Percentiles rank a stretch among this genome's conserved stretches.
These are phyloP conservation scores for Geranium brycei DNA, from an alignment of 345 rosid species.

Conservation along the genomic window DNA sequence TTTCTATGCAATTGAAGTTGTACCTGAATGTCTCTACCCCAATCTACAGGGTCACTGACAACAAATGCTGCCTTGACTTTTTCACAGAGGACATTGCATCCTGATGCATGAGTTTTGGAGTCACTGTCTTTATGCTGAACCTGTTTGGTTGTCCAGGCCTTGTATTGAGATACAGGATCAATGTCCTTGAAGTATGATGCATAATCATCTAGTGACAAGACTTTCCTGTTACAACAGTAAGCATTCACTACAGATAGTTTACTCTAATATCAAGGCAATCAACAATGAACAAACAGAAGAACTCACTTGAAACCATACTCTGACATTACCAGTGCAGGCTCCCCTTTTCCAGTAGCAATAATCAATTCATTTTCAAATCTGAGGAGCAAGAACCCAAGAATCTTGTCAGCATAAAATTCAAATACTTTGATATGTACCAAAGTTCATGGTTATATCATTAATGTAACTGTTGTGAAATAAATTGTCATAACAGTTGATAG, in stretches of 20 bases:
- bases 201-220: constrained; percentile 58
- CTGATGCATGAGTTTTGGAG: constrained; percentile 10
- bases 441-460: not conserved
- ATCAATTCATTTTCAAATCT: constrained; percentile 62
- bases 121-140: constrained; percentile 10
- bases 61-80: constrained; percentile 71
- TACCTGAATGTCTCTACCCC: constrained; percentile 95
- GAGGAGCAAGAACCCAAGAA: not conserved
- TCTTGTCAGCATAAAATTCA: not conserved
- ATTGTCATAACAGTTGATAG: not conserved
- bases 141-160: constrained; percentile 33
- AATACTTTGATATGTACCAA: not conserved
- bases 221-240: constrained; percentile 42
- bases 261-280: not conserved
- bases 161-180: constrained; percentile 64
- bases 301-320: constrained; percentile 70
- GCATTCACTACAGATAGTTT: not conserved
- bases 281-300: not conserved
- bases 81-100: constrained; percentile 18
- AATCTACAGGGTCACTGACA: constrained; percentile 81
- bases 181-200: constrained; percentile 55
- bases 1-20: not conserved
- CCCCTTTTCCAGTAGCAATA: constrained; percentile 80
- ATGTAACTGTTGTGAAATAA: not conserved
- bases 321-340: constrained; percentile 69